Evolutionary conservation across 306 rosid genomes (phyloP).

Genomic region (Morella rubra): DNA sequence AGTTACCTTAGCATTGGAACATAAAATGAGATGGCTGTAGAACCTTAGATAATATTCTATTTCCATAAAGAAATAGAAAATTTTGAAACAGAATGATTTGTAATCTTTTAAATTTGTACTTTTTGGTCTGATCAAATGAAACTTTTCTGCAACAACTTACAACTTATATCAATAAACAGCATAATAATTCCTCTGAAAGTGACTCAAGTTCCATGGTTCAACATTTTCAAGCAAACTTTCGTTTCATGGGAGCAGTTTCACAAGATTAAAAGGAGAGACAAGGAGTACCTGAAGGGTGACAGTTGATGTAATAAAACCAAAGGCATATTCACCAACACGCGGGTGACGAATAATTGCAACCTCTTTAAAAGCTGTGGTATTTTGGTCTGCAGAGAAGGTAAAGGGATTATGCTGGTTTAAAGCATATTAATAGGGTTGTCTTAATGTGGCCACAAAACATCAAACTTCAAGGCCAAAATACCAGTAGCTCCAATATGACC

Average conservation of each 20-base stretch:
- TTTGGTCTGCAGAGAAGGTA: constrained; percentile 66
- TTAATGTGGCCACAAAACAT: background rate
- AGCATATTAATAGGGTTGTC: background rate
- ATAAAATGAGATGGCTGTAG: constrained; percentile 17
- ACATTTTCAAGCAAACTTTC: background rate
- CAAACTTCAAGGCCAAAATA: background rate
- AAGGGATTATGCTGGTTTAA: background rate
- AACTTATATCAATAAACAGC: background rate
- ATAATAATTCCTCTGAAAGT: background rate
- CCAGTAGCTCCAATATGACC: background rate
- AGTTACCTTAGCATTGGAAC: background rate
- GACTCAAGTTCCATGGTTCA: background rate
- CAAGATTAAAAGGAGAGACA: background rate
- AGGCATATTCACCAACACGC: constrained; percentile 92
- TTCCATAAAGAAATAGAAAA: background rate
- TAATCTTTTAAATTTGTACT: background rate
- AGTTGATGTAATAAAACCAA: constrained; percentile 90
- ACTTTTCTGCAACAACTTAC: background rate
- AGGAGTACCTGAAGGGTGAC: constrained; percentile 73
- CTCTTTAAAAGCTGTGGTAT: constrained; percentile 88
- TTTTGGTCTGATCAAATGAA: background rate
- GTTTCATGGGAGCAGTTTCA: background rate
- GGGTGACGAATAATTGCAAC: constrained; percentile 92
- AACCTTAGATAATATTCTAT: constrained; percentile 2
- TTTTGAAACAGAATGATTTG: constrained; percentile 11